Base-by-base conservation (phyloP, 2,329 filamentous ascomycete genomes). In the Calonectria crousiana region DNA sequence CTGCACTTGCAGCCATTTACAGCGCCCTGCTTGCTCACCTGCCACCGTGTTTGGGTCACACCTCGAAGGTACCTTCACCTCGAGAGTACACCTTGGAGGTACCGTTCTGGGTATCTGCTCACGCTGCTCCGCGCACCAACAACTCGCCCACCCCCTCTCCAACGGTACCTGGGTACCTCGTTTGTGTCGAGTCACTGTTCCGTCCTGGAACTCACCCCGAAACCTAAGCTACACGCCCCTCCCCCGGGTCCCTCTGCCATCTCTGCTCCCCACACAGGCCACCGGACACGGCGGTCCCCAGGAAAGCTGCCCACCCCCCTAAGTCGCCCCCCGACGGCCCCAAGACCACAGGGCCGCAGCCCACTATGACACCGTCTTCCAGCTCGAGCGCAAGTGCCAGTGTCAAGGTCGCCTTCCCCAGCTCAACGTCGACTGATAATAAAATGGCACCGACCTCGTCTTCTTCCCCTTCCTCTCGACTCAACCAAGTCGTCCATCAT, bases 401-500 rank as follows among this genome's bases (percentile, higher is more conserved):
- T 32, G 66, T 69, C 41, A 67, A 73, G 68, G 66, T 69, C 58
- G 13, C 66, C 47, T 73, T 73, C 56, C 71, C 71, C 71, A 80
- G 72, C 76, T 78, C 72, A 69, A 79, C 73, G 64, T 80, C 79
- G 74, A 78, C 78, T 80, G 78, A 80, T 80, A 80, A 81, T 80
- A 80, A 80, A 80, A 79, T 76, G 78, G 56, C 74, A 66, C 66
- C 79, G 62, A 66, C 78, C 76, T 82, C 83, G 78, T 86, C 85
- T 76, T 85, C 88, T 72, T 86, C 87, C 73, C 87, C 89, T 75
- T 86, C 88, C 78, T 86, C 88, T 79, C 87, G 91, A 84, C 85
- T 93, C 74, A 88, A 90, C 80, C 92, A 88, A 81, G 90, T 95
- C 81, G 89, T 90, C 80, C 89, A 88, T 83, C 95, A 97, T 86